Percentiles rank a stretch among this genome's conserved stretches.
These are phyloP conservation scores for Ammopiptanthus mongolicus DNA, from an alignment of 306 rosid genomes.

Conservation along the genomic window DNA sequence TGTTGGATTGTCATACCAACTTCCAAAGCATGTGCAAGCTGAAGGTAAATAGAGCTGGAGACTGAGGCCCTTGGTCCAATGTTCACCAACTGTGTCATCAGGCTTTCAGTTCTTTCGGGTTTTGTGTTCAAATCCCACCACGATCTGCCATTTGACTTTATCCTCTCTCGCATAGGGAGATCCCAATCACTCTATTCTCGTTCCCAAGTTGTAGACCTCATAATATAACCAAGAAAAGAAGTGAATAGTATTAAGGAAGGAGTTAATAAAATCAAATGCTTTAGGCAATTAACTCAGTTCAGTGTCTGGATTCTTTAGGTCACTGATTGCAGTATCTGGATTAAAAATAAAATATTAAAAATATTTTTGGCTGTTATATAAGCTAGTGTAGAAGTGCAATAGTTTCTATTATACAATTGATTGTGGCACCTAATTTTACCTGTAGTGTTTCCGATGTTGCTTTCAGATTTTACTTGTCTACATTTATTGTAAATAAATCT, in stretches of 20 bases:
- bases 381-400: not conserved
- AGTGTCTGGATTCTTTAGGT: not conserved
- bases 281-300: not conserved
- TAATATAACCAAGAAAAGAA: not conserved
- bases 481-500: not conserved
- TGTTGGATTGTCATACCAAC: not conserved
- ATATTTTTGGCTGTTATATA: not conserved
- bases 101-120: not conserved
- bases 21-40: not conserved
- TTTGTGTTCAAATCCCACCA: not conserved
- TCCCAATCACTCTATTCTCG: not conserved
- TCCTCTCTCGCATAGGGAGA: not conserved
- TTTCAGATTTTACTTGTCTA: not conserved
- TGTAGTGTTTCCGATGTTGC: not conserved
- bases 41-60: not conserved
- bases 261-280: not conserved
- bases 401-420: not conserved
- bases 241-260: not conserved
- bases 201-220: not conserved
- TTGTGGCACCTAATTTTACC: not conserved
- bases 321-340: not conserved
- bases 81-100: not conserved
- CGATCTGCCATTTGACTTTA: not conserved
- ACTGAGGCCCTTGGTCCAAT: not conserved
- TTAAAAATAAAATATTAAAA: not conserved